Evolutionary conservation across 179 eudicot genomes (phyloP).

Genomic region (Patellifolia procumbens): DNA sequence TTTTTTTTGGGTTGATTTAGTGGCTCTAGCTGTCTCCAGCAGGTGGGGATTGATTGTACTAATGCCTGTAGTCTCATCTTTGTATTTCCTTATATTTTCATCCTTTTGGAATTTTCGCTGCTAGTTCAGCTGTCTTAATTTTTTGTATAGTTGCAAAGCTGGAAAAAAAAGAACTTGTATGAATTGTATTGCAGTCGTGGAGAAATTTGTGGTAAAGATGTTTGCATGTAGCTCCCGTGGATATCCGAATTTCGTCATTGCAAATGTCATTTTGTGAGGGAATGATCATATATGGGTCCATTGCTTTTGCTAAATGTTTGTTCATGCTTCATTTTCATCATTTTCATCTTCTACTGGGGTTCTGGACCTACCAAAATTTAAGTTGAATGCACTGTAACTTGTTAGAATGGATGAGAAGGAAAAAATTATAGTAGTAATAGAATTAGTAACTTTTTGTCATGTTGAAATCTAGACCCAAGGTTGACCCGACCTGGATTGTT

Average conservation of each 20-base stretch:
- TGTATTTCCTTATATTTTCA: neutral
- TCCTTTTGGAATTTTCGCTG: neutral
- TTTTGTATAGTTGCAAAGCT: neutral
- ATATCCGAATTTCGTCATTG: constrained; percentile 35
- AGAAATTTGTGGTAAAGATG: constrained; percentile 21
- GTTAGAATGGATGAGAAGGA: neutral
- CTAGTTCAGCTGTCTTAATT: neutral
- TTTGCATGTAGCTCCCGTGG: neutral
- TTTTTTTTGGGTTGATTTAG: neutral
- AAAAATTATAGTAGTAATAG: neutral
- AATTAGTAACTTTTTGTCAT: neutral
- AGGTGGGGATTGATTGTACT: neutral
- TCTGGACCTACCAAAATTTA: constrained; percentile 12
- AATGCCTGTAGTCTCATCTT: neutral
- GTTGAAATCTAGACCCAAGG: too few species aligned
- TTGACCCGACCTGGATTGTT: too few species aligned
- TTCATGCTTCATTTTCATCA: constrained; percentile 19
- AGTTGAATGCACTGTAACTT: neutral
- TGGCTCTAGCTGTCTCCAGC: neutral
- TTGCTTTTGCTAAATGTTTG: constrained; percentile 7
- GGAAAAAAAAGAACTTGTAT: neutral
- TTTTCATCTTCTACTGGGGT: constrained; percentile 7
- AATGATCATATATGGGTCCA: constrained; percentile 7
- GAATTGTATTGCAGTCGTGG: constrained; percentile 1
- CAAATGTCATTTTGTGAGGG: constrained; percentile 33